Percentiles rank a stretch among this genome's conserved stretches.
These are phyloP conservation scores for Aspergillus diversus DNA, from an alignment of 495 filamentous ascomycete species.

Conservation along the genomic window DNA sequence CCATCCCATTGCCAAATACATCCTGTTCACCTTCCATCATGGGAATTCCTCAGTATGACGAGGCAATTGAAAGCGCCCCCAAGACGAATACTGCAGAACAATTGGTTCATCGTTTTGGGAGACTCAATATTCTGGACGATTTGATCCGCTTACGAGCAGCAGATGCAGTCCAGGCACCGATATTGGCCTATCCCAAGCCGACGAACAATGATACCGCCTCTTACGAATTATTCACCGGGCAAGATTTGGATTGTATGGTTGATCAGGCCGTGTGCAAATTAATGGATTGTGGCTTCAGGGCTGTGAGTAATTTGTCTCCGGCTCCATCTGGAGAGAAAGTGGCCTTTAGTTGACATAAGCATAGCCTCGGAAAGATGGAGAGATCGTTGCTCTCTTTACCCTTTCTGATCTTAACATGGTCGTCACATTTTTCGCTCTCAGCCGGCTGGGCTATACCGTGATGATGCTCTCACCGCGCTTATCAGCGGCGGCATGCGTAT, in stretches of 20 bases:
- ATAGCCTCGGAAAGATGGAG: conserved; percentile 32
- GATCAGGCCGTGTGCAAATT: conserved; percentile 48
- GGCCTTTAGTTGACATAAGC: neutral
- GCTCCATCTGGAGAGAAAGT: neutral
- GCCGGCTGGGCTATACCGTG: conserved; percentile 59
- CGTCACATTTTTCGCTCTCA: conserved; percentile 59
- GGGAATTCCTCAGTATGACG: conserved; percentile 36
- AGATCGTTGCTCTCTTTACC: conserved; percentile 57
- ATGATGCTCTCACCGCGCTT: conserved; percentile 64
- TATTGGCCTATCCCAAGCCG: conserved; percentile 53
- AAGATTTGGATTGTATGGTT: conserved; percentile 56
- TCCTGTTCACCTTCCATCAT: conserved; percentile 54
- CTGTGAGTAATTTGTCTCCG: conserved; percentile 26
- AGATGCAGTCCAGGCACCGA: conserved; percentile 52
- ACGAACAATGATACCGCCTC: conserved; percentile 37
- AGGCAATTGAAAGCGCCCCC: conserved; percentile 18
- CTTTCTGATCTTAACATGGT: conserved; percentile 60
- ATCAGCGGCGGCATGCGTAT: conserved; percentile 52
- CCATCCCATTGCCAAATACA: neutral
- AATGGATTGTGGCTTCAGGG: conserved; percentile 42
- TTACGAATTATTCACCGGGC: conserved; percentile 57
- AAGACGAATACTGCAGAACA: conserved; percentile 23
- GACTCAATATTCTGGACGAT: conserved; percentile 48
- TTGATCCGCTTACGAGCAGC: conserved; percentile 52
- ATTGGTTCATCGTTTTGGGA: conserved; percentile 39